Evolutionary conservation across 2,329 filamentous ascomycete species (phyloP), one percentile per base, ranked within the genome.

Genomic region (Decorospora gaudefroyi): DNA sequence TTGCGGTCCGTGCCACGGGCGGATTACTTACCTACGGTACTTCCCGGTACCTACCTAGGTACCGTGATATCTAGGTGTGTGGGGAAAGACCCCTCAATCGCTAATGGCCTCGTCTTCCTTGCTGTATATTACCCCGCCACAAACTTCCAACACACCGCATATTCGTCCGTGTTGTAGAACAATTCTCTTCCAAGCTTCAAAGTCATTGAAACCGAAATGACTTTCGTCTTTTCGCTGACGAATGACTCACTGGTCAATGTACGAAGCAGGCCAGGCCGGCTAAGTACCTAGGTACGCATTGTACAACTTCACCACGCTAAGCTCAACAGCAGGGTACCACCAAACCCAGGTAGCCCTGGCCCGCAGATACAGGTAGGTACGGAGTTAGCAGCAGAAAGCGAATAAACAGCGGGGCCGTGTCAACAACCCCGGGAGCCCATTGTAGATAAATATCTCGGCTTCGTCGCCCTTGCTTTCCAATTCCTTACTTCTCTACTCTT

Each of bases 1-100:
- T 22, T 17, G 27, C 27, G 48, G 39, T 27, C 44, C 35, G 48
- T 51, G 48, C 48, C 6, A 18, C 29, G 25, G 13, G 42, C 21
- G 26, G 36, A 31, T 25, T n/a, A n/a, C n/a, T n/a, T n/a, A n/a
- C n/a, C n/a, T n/a, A n/a, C n/a, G n/a, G n/a, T n/a, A n/a, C n/a
- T n/a, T n/a, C n/a, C n/a, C n/a, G n/a, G n/a, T n/a, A n/a, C n/a
- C n/a, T n/a, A n/a, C n/a, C n/a, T n/a, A n/a, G n/a, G n/a, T n/a
- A n/a, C n/a, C n/a, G n/a, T n/a, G n/a, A n/a, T n/a, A n/a, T n/a
- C n/a, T n/a, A n/a, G n/a, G n/a, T n/a, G n/a, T n/a, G 28, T 28
- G 39, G 12, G 31, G 39, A 35, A 23, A 27, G 22, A 18, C 27
- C 21, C 38, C n/a, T n/a, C n/a, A n/a, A n/a, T n/a, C n/a, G n/a